Base-by-base conservation (phyloP, 805 yeast species). In the Brettanomyces anomalus region DNA sequence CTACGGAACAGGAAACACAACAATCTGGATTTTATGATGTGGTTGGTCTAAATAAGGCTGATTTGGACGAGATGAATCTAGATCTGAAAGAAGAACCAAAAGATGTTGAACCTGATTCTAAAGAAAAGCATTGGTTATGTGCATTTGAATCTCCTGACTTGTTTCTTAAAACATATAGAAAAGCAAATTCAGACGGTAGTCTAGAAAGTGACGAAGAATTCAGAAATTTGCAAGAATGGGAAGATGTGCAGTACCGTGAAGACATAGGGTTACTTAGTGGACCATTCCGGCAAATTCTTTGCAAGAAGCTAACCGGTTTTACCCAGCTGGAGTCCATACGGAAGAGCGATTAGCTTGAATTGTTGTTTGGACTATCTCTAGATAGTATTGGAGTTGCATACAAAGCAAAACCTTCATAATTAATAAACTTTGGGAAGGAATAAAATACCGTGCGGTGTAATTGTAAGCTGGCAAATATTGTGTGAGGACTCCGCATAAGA, bases 11-110 rank as follows among this genome's bases (percentile, higher is more conserved):
- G 11, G 47, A 48, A 14, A 16, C n/a, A n/a, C 43, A 33, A 16
- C 44, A 39, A 13, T 15, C n/a, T 13, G 47, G 34, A 8, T 14
- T 42, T 7, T 37, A 26, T 33, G 37, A 33, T 15, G 14, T 49
- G 37, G 56, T 71, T 38, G 78, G 78, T 1, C 43, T 72, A 3
- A 55, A 57, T 32, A 49, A 47, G 2, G 68, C 61, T 2, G 78
- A 74, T 39, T 41, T 71, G 32, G 58, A 64, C 36, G 79, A 74
- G 39, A 62, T 70, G 54, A 70, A 73, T 44, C 46, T 61, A 45
- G 64, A 56, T 17, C 42, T 60, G 36, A 33, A 46, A 7, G 57
- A 50, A 13, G 33, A 41, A 20, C 44, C 26, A 6, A 40, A 44
- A 2, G 51, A 47, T 10, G 46, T 42, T 0, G 37, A 37, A n/a